These are phyloP conservation scores for Vanderwaltozyma verrucispora DNA, from an alignment of 805 yeast species.

Conservation along the genomic window DNA sequence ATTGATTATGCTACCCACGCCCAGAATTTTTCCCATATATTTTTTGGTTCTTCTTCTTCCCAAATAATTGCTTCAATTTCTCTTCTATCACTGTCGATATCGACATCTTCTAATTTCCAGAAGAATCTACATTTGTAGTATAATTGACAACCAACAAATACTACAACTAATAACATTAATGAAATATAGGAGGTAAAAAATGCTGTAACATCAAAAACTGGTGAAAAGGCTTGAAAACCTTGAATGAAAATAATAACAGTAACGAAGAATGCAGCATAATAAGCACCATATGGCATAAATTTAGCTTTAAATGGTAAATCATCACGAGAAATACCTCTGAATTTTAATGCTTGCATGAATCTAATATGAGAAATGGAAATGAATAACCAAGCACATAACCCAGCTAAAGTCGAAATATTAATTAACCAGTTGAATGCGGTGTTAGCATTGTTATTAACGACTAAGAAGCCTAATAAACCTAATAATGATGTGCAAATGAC, in stretches of 20 bases:
- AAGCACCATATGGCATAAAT: slow-evolving; percentile 54
- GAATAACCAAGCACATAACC: slow-evolving; percentile 57
- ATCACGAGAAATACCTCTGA: slow-evolving; percentile 52
- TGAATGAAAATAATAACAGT: slow-evolving; percentile 54
- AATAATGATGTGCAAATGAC: slow-evolving; percentile 45
- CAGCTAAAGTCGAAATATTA: slow-evolving; percentile 57
- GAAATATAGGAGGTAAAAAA: slow-evolving; percentile 62
- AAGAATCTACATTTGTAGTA: slow-evolving; percentile 39
- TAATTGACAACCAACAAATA: slow-evolving; percentile 42
- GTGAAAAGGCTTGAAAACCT: slow-evolving; percentile 55
- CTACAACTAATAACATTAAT: slow-evolving; percentile 40
- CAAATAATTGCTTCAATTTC: slow-evolving; percentile 45
- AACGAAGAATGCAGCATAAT: slow-evolving; percentile 45
- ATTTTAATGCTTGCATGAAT: slow-evolving; percentile 49
- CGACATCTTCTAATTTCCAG: slow-evolving; percentile 45
- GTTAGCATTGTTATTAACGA: slow-evolving; percentile 38
- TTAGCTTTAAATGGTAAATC: slow-evolving; percentile 58
- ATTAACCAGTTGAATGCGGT: slow-evolving; percentile 57
- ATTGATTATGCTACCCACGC: slow-evolving; percentile 19
- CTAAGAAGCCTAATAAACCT: slow-evolving; percentile 51
- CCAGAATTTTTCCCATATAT: slow-evolving; percentile 47
- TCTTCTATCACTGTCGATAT: slow-evolving; percentile 53
- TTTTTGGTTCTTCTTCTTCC: slow-evolving; percentile 43
- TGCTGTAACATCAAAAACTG: slow-evolving; percentile 37
- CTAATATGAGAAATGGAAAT: slow-evolving; percentile 50